Evolutionary conservation across 306 rosid genomes (phyloP).

Genomic region (Vigna unguiculata): DNA sequence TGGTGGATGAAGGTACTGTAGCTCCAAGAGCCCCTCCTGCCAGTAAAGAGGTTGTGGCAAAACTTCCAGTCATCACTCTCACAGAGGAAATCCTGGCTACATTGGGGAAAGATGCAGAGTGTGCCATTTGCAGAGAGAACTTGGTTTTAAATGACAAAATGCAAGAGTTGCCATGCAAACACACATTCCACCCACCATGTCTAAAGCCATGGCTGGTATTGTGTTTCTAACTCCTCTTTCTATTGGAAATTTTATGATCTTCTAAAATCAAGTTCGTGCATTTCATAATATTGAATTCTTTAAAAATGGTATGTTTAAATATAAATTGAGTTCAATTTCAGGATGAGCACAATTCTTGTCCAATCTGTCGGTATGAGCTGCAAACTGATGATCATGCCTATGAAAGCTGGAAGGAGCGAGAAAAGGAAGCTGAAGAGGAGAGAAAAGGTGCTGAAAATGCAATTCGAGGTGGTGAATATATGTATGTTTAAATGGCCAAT

Average conservation of each 20-base stretch:
- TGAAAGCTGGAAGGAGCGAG: constrained; percentile 97
- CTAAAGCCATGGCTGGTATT: constrained; percentile 97
- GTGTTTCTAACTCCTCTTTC: constrained; percentile 8
- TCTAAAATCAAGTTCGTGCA: constrained; percentile 24
- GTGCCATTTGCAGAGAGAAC: constrained; percentile 91
- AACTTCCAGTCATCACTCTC: constrained; percentile 77
- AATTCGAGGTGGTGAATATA: constrained; percentile 90
- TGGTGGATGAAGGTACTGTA: constrained; percentile 56
- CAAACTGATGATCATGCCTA: constrained; percentile 86
- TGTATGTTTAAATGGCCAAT: constrained; percentile 72
- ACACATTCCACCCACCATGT: constrained; percentile 94
- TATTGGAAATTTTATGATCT: constrained; percentile 12
- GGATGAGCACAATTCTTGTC: constrained; percentile 93
- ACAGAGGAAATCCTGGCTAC: constrained; percentile 71
- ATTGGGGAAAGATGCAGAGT: constrained; percentile 79
- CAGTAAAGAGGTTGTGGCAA: constrained; percentile 90
- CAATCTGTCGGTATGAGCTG: constrained; percentile 87
- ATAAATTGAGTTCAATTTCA: constrained; percentile 41
- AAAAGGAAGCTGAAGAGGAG: constrained; percentile 95
- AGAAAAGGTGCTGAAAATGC: constrained; percentile 96
- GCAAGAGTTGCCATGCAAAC: constrained; percentile 99
- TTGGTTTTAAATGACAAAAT: constrained; percentile 77
- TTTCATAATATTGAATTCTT: constrained; percentile 21
- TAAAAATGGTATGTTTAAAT: constrained; percentile 16
- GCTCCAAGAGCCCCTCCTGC: constrained; percentile 92